These are phyloP conservation scores for Tremella yokohamensis DNA, from an alignment of 768 basidiomycete species.

Conservation along the genomic window DNA sequence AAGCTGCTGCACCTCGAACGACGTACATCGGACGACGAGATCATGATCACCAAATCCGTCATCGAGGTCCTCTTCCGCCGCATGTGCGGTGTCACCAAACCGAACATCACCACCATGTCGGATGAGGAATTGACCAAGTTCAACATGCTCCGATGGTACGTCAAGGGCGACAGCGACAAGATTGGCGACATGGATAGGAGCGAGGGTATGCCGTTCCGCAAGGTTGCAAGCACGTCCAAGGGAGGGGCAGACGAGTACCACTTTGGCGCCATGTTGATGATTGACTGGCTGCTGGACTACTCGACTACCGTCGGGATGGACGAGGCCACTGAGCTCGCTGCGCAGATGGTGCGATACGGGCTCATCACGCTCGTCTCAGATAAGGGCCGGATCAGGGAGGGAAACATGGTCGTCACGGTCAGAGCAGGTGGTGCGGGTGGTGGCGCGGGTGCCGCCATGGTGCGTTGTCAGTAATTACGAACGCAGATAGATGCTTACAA, in stretches of 20 bases:
- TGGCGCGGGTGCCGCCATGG: conserved; percentile 39
- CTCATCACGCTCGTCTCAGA: conserved; percentile 70
- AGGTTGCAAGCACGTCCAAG: conserved; percentile 53
- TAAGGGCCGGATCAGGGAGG: conserved; percentile 45
- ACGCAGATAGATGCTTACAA: conserved; percentile 4
- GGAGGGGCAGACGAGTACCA: conserved; percentile 55
- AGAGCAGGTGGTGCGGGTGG: conserved; percentile 40
- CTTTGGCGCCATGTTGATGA: conserved; percentile 78
- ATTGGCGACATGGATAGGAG: conserved; percentile 42
- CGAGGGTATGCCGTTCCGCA: conserved; percentile 42
- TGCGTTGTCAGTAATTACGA: conserved; percentile 20
- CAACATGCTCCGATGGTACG: conserved; percentile 44
- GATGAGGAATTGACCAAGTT: conserved; percentile 70
- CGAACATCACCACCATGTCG: conserved; percentile 65
- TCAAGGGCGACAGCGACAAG: conserved; percentile 18
- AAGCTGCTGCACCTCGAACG: conserved; percentile 96
- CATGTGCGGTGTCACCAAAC: conserved; percentile 73
- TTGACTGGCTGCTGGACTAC: conserved; percentile 97
- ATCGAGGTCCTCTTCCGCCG: conserved; percentile 92
- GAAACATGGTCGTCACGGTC: conserved; percentile 38
- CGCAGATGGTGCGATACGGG: conserved; percentile 94
- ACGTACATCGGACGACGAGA: conserved; percentile 88
- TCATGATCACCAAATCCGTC: conserved; percentile 89
- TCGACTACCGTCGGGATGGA: conserved; percentile 93
- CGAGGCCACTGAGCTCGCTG: conserved; percentile 95